Conservation (phyloP, 2,329 filamentous ascomycete species). For the Coniochaeta sp. region DNA sequence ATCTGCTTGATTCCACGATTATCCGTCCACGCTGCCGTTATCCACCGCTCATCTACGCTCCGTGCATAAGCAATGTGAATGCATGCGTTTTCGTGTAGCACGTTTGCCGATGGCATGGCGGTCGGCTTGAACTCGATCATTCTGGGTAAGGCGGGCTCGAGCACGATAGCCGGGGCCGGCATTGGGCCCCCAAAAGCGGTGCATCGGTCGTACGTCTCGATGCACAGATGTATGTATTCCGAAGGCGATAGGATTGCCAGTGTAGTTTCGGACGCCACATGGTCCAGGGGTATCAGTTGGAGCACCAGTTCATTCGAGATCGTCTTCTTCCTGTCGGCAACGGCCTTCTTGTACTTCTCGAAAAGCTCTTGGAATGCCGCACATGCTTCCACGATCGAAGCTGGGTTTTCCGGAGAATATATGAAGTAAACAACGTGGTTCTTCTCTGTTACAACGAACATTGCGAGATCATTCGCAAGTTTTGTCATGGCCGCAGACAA, state of each 20-base stretch:
- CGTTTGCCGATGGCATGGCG: conserved; percentile 59
- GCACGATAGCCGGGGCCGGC: conserved; percentile 62
- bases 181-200: conserved; percentile 47
- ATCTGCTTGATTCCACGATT: conserved; percentile 67
- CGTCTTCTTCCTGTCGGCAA: conserved; percentile 39
- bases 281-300: conserved; percentile 64
- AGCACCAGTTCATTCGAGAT: conserved; percentile 62
- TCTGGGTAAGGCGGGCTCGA: conserved; percentile 64
- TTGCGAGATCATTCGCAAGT: conserved; percentile 38
- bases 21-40: conserved; percentile 76
- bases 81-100: conserved; percentile 71
- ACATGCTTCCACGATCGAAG: conserved; percentile 63
- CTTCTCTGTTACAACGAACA: conserved; percentile 33
- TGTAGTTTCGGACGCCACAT: conserved; percentile 56
- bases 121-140: conserved; percentile 69
- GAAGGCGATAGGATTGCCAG: conserved; percentile 55
- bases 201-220: conserved; percentile 75
- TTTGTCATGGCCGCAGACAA: conserved; percentile 41
- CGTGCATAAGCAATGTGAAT: conserved; percentile 75
- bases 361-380: conserved; percentile 67
- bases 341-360: conserved; percentile 49
- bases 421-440: conserved; percentile 73
- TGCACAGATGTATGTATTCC: conserved; percentile 56
- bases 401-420: conserved; percentile 56
- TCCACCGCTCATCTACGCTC: conserved; percentile 70